phyloP scores from a whole-genome alignment of 2,329 filamentous ascomycete genomes.

The Colletotrichum cordylinicola region DNA sequence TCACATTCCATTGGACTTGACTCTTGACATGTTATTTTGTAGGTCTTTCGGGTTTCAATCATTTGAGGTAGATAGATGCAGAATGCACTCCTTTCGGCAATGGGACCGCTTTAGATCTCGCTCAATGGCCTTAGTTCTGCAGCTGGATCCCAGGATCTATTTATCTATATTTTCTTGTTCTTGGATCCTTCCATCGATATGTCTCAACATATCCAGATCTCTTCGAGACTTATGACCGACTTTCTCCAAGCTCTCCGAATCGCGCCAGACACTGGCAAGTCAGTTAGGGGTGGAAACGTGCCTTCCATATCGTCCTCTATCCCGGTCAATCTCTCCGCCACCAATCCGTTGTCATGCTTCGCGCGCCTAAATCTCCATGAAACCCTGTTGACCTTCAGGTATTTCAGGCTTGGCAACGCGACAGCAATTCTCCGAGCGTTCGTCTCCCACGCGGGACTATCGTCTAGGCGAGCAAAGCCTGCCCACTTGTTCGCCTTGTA shows the following conservation, averaged over 20 bases:
- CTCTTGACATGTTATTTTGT: no score
- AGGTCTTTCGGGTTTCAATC: no score
- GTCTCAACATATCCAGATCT: not conserved
- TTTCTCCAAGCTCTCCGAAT: not conserved
- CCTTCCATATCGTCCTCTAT: not conserved
- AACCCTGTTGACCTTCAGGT: not conserved
- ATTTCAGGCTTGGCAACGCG: not conserved
- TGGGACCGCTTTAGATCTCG: not conserved
- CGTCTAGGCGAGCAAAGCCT: rapidly evolving
- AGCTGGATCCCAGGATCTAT: not conserved
- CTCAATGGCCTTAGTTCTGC: not conserved
- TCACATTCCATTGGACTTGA: not conserved
- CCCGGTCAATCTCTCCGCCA: not conserved
- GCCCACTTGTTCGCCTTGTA: rapidly evolving
- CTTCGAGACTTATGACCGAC: not conserved
- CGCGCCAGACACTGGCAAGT: not conserved
- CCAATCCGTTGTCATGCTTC: not conserved
- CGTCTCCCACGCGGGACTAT: not conserved
- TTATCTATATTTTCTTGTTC: not conserved
- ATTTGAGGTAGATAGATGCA: no score
- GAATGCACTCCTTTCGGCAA: no score
- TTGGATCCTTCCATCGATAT: no score
- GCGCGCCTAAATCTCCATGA: not conserved
- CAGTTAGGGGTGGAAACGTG: rapidly evolving
- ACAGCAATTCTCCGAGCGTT: not conserved